These are phyloP conservation scores for Aspergillus sp. DNA, from an alignment of 2,329 filamentous ascomycete genomes.

Conservation along the genomic window DNA sequence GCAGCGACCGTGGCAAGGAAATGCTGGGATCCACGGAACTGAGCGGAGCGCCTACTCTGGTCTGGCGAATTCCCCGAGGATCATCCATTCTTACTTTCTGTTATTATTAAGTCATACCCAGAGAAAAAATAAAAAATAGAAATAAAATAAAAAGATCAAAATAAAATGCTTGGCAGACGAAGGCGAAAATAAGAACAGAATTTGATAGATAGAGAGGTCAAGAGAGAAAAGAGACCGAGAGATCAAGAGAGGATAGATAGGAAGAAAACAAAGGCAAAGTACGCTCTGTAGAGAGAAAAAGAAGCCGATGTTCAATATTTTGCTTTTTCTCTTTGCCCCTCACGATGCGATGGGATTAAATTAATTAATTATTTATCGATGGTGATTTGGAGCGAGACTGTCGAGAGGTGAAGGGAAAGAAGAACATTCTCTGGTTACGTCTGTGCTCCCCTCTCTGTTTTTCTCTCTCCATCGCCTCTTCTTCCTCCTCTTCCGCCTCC, in stretches of 20 bases:
- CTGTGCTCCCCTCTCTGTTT: background rate
- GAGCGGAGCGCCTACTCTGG: constrained; percentile 2
- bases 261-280: background rate
- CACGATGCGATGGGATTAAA: background rate
- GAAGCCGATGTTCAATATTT: background rate
- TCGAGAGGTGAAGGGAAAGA: background rate
- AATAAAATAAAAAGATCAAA: background rate
- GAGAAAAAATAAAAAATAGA: background rate
- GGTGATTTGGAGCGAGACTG: background rate
- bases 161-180: background rate
- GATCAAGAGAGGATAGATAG: background rate
- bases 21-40: constrained; percentile 10
- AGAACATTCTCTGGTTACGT: constrained; percentile 1
- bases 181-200: background rate
- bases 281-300: background rate
- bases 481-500: background rate
- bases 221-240: background rate
- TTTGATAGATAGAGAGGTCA: background rate
- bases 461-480: constrained; percentile 6
- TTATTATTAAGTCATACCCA: background rate
- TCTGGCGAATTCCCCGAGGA: constrained; percentile 1
- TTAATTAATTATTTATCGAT: background rate
- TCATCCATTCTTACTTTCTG: background rate
- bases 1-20: constrained; percentile 11
- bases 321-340: background rate